Percentiles rank a stretch among this genome's conserved stretches.
Conservation (phyloP, 2,329 filamentous ascomycete genomes). For the Alternaria longipes region DNA sequence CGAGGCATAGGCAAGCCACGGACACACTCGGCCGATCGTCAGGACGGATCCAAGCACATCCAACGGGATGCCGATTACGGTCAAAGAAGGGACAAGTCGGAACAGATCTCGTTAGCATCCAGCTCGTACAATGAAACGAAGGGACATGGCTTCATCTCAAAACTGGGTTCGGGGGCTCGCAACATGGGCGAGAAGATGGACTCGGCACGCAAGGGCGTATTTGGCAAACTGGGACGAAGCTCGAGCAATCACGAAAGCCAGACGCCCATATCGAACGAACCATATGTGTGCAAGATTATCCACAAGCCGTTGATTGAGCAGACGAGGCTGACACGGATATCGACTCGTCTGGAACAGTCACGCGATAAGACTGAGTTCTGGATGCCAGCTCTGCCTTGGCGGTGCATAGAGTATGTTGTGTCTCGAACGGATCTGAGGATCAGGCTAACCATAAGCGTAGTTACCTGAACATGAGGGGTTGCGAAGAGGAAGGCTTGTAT, state of each 20-base stretch:
- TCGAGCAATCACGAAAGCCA: constrained; percentile 76
- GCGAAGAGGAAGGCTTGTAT: constrained; percentile 92
- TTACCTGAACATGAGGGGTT: constrained; percentile 93
- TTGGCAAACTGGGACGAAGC: constrained; percentile 78
- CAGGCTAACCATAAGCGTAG: constrained; percentile 48
- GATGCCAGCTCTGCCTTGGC: constrained; percentile 97
- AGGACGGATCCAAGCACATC: constrained; percentile 45
- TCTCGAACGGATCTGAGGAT: not conserved
- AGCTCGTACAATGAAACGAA: constrained; percentile 66
- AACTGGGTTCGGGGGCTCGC: constrained; percentile 75
- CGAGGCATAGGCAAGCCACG: constrained; percentile 65
- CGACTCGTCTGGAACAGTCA: constrained; percentile 85
- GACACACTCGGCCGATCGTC: constrained; percentile 78
- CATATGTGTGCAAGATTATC: constrained; percentile 85
- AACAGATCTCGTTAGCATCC: constrained; percentile 53
- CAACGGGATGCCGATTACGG: constrained; percentile 43
- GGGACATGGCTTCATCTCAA: constrained; percentile 73
- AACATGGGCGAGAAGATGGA: constrained; percentile 75
- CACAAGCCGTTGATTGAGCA: constrained; percentile 88
- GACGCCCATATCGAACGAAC: constrained; percentile 72
- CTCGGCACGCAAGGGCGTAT: constrained; percentile 82
- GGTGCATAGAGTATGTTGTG: constrained; percentile 83
- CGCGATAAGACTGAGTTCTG: constrained; percentile 97
- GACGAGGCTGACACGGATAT: constrained; percentile 89
- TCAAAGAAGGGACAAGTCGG: constrained; percentile 40